Conservation (phyloP, 1,284 basidiomycete species). For the Ustilago curta region DNA sequence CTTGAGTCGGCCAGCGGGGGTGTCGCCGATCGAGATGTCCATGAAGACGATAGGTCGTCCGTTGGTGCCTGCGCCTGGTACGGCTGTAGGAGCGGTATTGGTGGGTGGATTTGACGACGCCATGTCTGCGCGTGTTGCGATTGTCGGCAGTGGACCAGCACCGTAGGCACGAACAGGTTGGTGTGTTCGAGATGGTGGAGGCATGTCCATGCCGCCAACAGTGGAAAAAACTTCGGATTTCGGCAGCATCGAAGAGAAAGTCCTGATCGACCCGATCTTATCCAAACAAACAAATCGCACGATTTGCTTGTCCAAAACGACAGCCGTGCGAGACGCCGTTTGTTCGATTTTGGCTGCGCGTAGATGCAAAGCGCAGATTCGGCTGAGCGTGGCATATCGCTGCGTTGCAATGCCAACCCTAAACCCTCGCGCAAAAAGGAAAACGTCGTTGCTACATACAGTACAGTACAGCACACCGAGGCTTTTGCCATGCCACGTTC, state of each 20-base stretch:
- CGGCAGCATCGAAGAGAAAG: neutral
- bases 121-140: neutral
- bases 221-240: neutral
- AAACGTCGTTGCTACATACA: neutral
- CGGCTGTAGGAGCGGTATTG: constrained; percentile 2
- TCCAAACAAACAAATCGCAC: neutral
- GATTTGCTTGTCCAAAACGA: neutral
- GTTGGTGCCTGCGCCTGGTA: constrained; percentile 59
- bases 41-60: constrained; percentile 87
- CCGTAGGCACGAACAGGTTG: neutral
- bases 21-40: constrained; percentile 78
- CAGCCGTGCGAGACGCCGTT: constrained; percentile 13
- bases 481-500: constrained; percentile 3
- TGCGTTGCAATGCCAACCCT: constrained; percentile 18
- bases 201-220: neutral
- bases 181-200: neutral
- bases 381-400: neutral
- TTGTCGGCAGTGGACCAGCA: neutral
- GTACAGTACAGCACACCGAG: no score
- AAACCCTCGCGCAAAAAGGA: constrained; percentile 17
- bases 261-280: neutral
- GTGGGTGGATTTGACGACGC: constrained; percentile 5
- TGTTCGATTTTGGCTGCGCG: neutral
- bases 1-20: constrained; percentile 77
- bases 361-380: constrained; percentile 18